These are phyloP conservation scores for Penicillium pancosmium DNA, from an alignment of 495 filamentous ascomycete species.

Conservation along the genomic window DNA sequence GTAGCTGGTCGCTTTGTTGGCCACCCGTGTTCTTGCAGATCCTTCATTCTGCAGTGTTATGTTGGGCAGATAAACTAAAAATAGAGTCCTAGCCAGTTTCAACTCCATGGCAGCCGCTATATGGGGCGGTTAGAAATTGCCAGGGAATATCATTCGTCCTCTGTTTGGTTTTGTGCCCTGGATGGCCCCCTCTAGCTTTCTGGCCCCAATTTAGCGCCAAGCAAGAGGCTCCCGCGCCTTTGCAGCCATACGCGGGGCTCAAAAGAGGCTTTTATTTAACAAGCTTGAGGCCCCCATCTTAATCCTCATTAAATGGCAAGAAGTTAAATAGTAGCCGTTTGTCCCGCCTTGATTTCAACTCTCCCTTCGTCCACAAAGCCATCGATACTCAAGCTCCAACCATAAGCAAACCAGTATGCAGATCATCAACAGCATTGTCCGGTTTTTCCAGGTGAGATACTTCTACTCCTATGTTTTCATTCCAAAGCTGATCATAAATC, in stretches of 20 bases:
- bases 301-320: neutral
- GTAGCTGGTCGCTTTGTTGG: too few species aligned
- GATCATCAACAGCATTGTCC: neutral
- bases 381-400: too few species aligned
- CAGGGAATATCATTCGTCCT: too few species aligned
- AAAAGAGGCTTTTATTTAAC: neutral
- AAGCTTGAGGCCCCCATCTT: neutral
- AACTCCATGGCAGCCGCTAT: too few species aligned
- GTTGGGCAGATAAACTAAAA: too few species aligned
- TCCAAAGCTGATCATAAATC: neutral
- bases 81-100: too few species aligned
- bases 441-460: neutral
- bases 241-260: neutral
- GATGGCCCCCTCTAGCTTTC: neutral
- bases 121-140: neutral
- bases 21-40: too few species aligned
- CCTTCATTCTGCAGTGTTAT: too few species aligned
- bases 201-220: conserved; percentile 4
- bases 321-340: neutral
- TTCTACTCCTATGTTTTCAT: neutral
- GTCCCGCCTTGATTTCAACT: neutral
- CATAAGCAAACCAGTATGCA: neutral
- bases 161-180: too few species aligned
- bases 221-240: neutral
- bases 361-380: neutral